Percentiles rank a stretch among this genome's conserved stretches.
Conservation (phyloP, 2,329 filamentous ascomycete genomes). For the Xylariaceae sp. region DNA sequence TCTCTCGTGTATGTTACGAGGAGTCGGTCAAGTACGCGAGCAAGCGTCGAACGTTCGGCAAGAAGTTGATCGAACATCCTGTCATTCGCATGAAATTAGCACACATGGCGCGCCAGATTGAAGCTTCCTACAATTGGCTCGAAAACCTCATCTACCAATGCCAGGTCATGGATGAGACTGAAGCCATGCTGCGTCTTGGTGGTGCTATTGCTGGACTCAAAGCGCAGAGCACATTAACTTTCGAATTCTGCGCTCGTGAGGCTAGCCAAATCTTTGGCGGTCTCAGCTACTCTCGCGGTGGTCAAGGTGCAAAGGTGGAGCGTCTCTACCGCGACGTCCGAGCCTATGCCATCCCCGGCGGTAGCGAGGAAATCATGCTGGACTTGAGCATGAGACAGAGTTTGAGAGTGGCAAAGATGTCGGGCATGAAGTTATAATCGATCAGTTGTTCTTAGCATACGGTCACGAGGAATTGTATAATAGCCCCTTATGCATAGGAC, state of each 20-base stretch:
- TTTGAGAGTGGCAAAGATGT: slow-evolving; percentile 79
- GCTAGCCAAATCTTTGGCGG: slow-evolving; percentile 97
- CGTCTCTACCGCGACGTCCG: slow-evolving; percentile 90
- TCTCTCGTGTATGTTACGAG: slow-evolving; percentile 95
- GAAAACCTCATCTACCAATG: slow-evolving; percentile 95
- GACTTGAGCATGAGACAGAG: slow-evolving; percentile 93
- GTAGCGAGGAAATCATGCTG: slow-evolving; percentile 97
- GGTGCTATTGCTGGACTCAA: slow-evolving; percentile 93
- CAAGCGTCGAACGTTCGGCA: slow-evolving; percentile 95
- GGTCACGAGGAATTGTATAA: too few species aligned
- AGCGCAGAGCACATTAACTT: slow-evolving; percentile 89
- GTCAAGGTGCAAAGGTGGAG: slow-evolving; percentile 95
- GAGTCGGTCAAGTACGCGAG: slow-evolving; percentile 95
- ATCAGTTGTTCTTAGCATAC: neutral
- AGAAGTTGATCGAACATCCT: slow-evolving; percentile 93
- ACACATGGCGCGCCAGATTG: slow-evolving; percentile 97
- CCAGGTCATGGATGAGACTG: slow-evolving; percentile 86
- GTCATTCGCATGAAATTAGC: slow-evolving; percentile 97
- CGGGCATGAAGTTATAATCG: slow-evolving; percentile 89
- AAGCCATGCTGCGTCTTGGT: slow-evolving; percentile 93
- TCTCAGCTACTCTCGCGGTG: slow-evolving; percentile 85
- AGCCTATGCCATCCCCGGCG: slow-evolving; percentile 94
- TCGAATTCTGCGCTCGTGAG: slow-evolving; percentile 96
- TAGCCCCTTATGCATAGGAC: too few species aligned
- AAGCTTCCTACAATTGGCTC: slow-evolving; percentile 95